Evolutionary conservation across 1,284 basidiomycete species (phyloP), one percentile per base, ranked within the genome.

Genomic region (Ceratobasidium sp.): DNA sequence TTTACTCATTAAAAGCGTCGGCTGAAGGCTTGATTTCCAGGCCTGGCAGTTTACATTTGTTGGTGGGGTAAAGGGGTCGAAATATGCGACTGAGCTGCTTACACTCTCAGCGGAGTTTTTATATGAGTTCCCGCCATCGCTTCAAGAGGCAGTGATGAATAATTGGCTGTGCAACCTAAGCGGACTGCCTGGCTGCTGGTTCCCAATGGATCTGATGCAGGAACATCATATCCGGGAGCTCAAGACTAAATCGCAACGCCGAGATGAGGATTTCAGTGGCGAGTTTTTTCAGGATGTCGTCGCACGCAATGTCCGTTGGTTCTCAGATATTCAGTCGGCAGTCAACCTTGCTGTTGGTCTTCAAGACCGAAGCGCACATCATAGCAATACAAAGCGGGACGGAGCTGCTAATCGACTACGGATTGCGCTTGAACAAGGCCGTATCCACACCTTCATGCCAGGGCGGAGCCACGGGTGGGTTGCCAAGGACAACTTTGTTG

Each of bases 131-230:
- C 66, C 66, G 12, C 2, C 12, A 3, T 18, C 44, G 46, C 66
- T 68, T 2, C 66, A 68, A 18, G 2, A 51, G 4, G 66, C 66
- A 3, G 1, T 68, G n/a, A 68, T 7, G 66, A 33, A 68, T 12
- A 68, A 68, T 26, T 68, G 66, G 66, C 66, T 49, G 1, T 68
- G 66, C 33, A 68, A 68, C 44, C 23, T 68, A 9, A 68, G 46
- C n/a, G 46, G 66, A 1, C 23, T 68, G 18, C 46, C 44, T 2
- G 64, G 64, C 2, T 66, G 64, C 42, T 49, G 64, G 64, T 46
- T 66, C 9, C 64, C 64, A 26, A 66, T 66, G 64, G 64, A 66
- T 15, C 18, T 66, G 23, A 66, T 66, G 64, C 64, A 66, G 23
- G 64, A 66, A 46, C 64, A 66, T 15, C 26, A 66, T 28, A 66